Base-by-base conservation (phyloP, 2,329 filamentous ascomycete species). In the Fusarium sp. region DNA sequence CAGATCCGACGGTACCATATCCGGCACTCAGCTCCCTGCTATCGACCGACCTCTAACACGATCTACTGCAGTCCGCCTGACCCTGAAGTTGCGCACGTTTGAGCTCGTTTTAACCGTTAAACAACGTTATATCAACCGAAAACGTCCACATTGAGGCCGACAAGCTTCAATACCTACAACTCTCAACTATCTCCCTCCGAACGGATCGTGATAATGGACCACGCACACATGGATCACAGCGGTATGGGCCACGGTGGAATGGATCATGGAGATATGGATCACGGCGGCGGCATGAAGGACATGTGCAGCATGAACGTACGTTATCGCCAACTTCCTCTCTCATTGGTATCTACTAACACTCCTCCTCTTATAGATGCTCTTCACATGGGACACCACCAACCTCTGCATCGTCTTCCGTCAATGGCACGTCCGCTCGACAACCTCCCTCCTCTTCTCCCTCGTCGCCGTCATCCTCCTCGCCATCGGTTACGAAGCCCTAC, bases 381-480 rank as follows among this genome's bases (percentile, higher is more conserved):
- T 99, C 84, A 98, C 94, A 65, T 99, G 95, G 95, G 89, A 94
- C 79, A 95, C 94, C 4, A 88, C 86, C 58, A 92, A 98, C 82
- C 93, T 99, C 70, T 99, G 96, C 87, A 97, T 99, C 80, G 89
- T 99, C 80, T 99, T 98, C 85, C 87, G 87, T 74, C 89, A 91
- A 81, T 99, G 96, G 96, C 94, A 93, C 82, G 83, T 99, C 80
- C 90, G 87, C 66, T 90, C 91, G 65, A 90, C 90, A 5, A 76
- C 88, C 53, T 92, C 92, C 34, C 91, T 99, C 60, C 75, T 98
- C 78, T 80, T 94, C 76, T 97, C 95, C 28, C 90, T 99, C 64
- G 74, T 96, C 72, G 92, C 89, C 71, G 91, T 99, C 73, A 88
- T 97, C 63, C 86, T 92, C 64, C 85, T 99, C 69, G 92, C 92